phyloP scores from a whole-genome alignment of 129 eudicot genomes.

The Arctium minus region DNA sequence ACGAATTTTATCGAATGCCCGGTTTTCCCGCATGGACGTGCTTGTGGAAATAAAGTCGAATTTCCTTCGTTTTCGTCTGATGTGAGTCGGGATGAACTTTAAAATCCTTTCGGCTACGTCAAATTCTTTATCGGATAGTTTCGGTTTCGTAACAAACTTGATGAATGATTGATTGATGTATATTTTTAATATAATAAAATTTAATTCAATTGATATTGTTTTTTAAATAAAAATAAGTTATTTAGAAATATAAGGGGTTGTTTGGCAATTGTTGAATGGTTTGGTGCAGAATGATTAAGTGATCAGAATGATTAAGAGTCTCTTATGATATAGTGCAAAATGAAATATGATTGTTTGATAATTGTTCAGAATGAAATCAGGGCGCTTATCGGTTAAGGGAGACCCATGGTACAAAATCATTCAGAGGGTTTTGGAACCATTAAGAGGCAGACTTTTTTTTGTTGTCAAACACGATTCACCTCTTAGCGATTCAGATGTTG shows the following conservation, averaged over 20 bases:
- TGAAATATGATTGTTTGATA: no score
- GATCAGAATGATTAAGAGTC: no score
- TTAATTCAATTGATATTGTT: not conserved
- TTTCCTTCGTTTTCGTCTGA: constrained; percentile 45
- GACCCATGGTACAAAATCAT: no score
- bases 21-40: constrained; percentile 49
- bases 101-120: not conserved
- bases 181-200: not conserved
- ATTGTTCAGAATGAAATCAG: no score
- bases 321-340: no score
- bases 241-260: not conserved
- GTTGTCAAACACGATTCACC: no score
- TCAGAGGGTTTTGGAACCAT: no score
- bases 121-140: not conserved
- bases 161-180: constrained; percentile 4
- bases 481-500: no score
- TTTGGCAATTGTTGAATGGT: no score
- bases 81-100: constrained; percentile 27
- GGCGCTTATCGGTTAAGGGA: no score
- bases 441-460: no score
- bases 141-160: not conserved
- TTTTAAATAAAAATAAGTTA: not conserved
- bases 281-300: no score
- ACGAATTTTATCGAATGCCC: constrained; percentile 68
- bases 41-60: constrained; percentile 48